These are phyloP conservation scores for Puccinia hordei DNA, from an alignment of 1,284 basidiomycete genomes.

Conservation along the genomic window DNA sequence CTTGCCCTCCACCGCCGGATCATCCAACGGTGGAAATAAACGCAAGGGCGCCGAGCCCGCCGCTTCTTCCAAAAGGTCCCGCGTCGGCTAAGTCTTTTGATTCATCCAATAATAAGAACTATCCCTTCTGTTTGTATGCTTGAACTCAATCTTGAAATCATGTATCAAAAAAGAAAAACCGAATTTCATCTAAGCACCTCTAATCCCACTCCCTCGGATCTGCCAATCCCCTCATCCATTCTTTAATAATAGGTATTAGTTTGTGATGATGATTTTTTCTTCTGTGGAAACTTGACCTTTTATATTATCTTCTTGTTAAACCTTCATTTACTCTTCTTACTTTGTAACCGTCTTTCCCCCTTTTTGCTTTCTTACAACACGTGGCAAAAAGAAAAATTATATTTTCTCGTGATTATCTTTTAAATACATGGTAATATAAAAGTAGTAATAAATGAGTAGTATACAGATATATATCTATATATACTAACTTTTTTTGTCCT, in stretches of 20 bases:
- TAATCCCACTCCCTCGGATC: no score
- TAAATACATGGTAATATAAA: no score
- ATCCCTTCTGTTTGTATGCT: no score
- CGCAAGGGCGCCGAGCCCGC: constrained; percentile 24
- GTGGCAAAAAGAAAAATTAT: no score
- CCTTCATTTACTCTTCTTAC: not conserved
- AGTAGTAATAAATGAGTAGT: no score
- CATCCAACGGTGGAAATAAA: not conserved
- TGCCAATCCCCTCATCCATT: no score
- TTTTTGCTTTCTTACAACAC: not conserved
- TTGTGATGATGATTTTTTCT: not conserved
- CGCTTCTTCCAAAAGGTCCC: constrained; percentile 5
- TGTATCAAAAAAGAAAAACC: not conserved
- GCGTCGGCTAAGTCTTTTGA: constrained; percentile 6
- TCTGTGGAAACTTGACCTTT: not conserved
- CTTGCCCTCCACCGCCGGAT: not conserved
- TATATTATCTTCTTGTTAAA: not conserved
- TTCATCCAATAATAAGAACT: not conserved
- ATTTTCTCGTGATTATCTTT: no score
- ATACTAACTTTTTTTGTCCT: not conserved
- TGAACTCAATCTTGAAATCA: not conserved
- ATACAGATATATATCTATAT: no score
- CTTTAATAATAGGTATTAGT: not conserved
- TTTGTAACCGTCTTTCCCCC: not conserved
- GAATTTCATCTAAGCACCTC: no score